phyloP scores from a whole-genome alignment of 176 grass and related monocot species.

The Lolium rigidum region DNA sequence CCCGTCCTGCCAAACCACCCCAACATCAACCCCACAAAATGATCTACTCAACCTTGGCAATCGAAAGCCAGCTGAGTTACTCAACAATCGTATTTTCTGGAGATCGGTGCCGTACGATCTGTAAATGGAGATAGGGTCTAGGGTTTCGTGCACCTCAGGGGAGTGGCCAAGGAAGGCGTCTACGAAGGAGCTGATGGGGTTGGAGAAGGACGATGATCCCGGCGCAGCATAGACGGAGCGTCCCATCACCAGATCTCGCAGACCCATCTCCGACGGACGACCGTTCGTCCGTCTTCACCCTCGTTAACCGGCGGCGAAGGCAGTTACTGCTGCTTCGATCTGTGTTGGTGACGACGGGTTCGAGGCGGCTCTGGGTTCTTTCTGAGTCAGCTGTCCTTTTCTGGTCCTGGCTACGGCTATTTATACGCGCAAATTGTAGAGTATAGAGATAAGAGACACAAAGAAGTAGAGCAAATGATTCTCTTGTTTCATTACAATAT shows the following conservation, averaged over 20 bases:
- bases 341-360: not conserved
- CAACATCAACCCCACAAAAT: not conserved
- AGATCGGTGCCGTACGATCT: not conserved
- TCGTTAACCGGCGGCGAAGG: no score
- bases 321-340: not conserved
- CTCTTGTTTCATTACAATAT: no score
- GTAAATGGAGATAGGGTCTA: not conserved
- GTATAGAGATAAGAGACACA: no score
- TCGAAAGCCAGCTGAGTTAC: not conserved
- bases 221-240: not conserved
- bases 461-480: no score
- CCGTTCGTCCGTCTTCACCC: not conserved
- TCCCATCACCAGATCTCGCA: not conserved
- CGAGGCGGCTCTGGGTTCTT: no score
- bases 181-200: not conserved
- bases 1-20: not conserved
- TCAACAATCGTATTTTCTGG: not conserved
- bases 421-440: not conserved
- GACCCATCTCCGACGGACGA: not conserved
- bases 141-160: not conserved
- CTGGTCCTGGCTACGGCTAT: not conserved
- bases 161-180: not conserved
- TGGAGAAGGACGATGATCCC: not conserved
- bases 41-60: not conserved
- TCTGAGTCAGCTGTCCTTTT: not conserved